Conservation (phyloP, 495 filamentous ascomycete genomes). For the Hypoxylon lienhwacheense region DNA sequence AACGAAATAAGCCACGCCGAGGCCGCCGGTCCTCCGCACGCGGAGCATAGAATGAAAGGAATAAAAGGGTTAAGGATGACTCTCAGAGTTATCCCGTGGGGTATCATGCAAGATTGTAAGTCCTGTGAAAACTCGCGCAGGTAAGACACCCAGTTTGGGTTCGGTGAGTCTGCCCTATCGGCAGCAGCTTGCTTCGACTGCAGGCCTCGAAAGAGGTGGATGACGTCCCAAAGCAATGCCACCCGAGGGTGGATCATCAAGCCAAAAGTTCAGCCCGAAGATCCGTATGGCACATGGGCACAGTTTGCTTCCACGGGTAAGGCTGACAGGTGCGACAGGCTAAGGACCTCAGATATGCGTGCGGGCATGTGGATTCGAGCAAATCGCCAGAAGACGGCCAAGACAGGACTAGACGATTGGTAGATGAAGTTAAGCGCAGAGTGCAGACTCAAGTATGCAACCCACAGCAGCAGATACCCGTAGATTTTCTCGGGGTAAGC, state of each 20-base stretch:
- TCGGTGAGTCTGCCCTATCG: conserved; percentile 27
- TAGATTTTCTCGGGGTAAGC: conserved; percentile 21
- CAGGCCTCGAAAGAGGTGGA: conserved; percentile 18
- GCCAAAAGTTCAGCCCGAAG: conserved; percentile 21
- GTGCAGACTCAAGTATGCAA: conserved; percentile 12
- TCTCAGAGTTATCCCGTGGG: conserved; percentile 11
- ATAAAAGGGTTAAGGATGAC: not conserved
- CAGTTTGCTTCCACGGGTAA: conserved; percentile 19
- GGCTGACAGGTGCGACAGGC: conserved; percentile 30
- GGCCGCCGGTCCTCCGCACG: conserved; percentile 14
- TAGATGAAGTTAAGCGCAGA: conserved; percentile 13
- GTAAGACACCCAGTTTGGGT: conserved; percentile 24
- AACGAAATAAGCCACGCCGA: conserved; percentile 25
- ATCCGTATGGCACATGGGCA: conserved; percentile 15
- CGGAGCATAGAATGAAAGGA: conserved; percentile 11
- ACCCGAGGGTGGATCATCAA: conserved; percentile 16
- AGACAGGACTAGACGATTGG: conserved; percentile 33
- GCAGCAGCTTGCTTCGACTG: conserved; percentile 9
- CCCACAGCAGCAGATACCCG: conserved; percentile 24
- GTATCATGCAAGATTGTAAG: conserved; percentile 13
- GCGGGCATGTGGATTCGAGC: conserved; percentile 17
- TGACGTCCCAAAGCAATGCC: conserved; percentile 14
- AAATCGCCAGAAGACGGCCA: conserved; percentile 9
- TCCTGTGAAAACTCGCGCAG: conserved; percentile 7
- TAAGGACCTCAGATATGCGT: conserved; percentile 16